Base-by-base conservation (phyloP, 192 early-diverging fungal genomes). In the Coemansia sp. region DNA sequence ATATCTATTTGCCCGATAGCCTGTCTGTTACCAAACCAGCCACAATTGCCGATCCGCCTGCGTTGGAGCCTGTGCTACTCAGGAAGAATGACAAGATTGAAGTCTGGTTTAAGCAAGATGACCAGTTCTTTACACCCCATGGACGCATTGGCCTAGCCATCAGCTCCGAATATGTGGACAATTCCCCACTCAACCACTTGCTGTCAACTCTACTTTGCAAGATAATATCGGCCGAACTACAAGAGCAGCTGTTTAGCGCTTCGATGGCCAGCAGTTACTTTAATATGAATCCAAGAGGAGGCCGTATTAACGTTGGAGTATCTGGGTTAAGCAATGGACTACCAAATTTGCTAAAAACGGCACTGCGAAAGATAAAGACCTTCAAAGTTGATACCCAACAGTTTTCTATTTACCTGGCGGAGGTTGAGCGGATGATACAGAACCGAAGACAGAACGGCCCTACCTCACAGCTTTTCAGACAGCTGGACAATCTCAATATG, bases 71-170 rank as follows among this genome's bases (percentile, higher is more conserved):
- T 15, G 44, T 42, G 42, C 62, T 75, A 18, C 51, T 80, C 20
- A 52, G 42, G 29, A 51, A 34, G 42, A 72, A 29, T 0, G 67
- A 80, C 31, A 47, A 7, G 9, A 22, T 60, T 36, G 88, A 94
- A 10, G 64, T 97, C 63, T 98, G 97, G 97, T 89, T 94, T 71
- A 96, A 96, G 76, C 90, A 92, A 66, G 96, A 97, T 74, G 91
- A 95, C 68, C 92, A 85, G 1, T 98, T 95, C 67, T 91, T 88
- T 86, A 86, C 92, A 8, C 97, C 97, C 20, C 92, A 91, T 66
- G 93, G 91, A 15, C 87, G 87, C 51, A 83, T 93, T 38, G 86
- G 85, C 71, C 86, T 96, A 38, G 68, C 80, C 52, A 88, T 89
- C 3, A 60, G 18, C 31, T 36, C 57, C 16, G 29, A 60, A 16